Base-by-base conservation (phyloP, 2,329 filamentous ascomycete species). In the Cytospora mali region DNA sequence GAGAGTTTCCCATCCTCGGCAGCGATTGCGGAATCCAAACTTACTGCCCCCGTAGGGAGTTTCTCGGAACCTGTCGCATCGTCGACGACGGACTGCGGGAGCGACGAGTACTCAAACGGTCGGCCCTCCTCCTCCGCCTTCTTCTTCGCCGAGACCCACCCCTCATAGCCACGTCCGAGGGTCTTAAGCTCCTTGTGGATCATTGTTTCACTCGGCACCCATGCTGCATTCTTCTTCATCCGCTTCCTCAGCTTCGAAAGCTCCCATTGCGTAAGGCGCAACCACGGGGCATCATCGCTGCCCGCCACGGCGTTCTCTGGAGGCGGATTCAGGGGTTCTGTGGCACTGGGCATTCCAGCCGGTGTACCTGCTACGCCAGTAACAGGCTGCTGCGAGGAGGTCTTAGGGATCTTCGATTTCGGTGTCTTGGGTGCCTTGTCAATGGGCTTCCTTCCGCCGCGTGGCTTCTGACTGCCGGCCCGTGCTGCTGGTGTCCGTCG, bases 221-320 rank as follows among this genome's bases (percentile, higher is more conserved):
- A 95, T 5, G 91, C 88, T 0, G 91, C 89, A 71, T 95, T 95
- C 81, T 95, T 95, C 83, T 95, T 95, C 91, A 95, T 95, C 21
- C 89, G 84, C 76, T 95, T 95, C 64, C 91, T 81, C 9, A 95
- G 80, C 66, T 87, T 84, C 0, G 86, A 87, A 53, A 90, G 78
- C 71, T 90, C 87, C 66, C 84, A 88, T 18, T 81, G 78, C 7
- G 86, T 89, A 42, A 90, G 79, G 68, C 86, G 85, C 27, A 89
- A 77, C 87, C 87, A 90, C 0, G 87, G 87, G 13, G 84, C 82
- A 69, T 88, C 83, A 3, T 78, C 69, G 61, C 84, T 86, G 29
- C 86, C 86, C 16, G 83, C 75, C 1, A 84, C 78, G 1, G 84
- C 84, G 65, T 87, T 81, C 29, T 84, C 80, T 0, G 86, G 86